Base-by-base conservation (phyloP, 75 land plant species). In the Gnetum montanum region DNA sequence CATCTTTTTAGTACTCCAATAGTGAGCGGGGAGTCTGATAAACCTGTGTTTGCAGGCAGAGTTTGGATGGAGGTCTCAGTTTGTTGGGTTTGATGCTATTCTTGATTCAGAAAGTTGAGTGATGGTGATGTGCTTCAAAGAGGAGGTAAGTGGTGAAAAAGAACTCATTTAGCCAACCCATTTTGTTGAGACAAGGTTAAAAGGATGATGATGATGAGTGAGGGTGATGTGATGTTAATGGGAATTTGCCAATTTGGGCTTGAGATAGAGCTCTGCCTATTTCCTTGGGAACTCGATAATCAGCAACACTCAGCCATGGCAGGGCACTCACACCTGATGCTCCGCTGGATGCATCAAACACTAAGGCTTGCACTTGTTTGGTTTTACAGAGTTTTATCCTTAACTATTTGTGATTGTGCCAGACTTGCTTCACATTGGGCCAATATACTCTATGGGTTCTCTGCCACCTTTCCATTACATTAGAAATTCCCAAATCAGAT, bases 341-440 rank as follows among this genome's bases (percentile, higher is more conserved):
- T 36, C 31, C 37, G 55, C 36, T 31, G 19, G 36, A 34, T 20
- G 34, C 8, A 3, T 36, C 35, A 3, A 22, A 18, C 13, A 20
- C 36, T 8, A 36, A 31, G 7, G 37, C 35, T 41, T 41, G 43
- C n/a, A 30, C 36, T 0, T 0, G 50, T 0, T 2, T 28, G 33
- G 7, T n/a, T n/a, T n/a, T n/a, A n/a, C n/a, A n/a, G n/a, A n/a
- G n/a, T n/a, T n/a, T n/a, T n/a, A n/a, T n/a, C n/a, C n/a, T n/a
- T n/a, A n/a, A n/a, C n/a, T n/a, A n/a, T n/a, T n/a, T n/a, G n/a
- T n/a, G n/a, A n/a, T n/a, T n/a, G n/a, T n/a, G n/a, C n/a, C n/a
- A n/a, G n/a, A n/a, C n/a, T n/a, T n/a, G n/a, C n/a, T 18, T 53
- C 74, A n/a, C 65, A 71, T 34, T 61, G 58, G 36, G 74, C 46